Evolutionary conservation across 805 yeast genomes (phyloP), one percentile per base, ranked within the genome.

Genomic region (Priceomyces medius): DNA sequence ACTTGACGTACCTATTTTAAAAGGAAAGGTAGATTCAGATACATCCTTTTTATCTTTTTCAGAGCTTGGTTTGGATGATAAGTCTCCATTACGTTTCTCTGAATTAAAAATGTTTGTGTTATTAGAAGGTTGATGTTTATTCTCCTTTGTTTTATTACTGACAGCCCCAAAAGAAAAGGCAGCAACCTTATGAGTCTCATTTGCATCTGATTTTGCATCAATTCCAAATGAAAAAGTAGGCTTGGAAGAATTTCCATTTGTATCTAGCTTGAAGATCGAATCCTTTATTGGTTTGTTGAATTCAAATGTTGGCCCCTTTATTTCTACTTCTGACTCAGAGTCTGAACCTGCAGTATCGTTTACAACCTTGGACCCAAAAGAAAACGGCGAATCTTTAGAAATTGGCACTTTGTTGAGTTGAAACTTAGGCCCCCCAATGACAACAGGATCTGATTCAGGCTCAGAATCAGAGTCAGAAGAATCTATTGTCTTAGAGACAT

Each of bases 251-350:
- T 18, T 13, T 8, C 14, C 19, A 13, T 6, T 10, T 3, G 21
- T 18, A 4, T 32, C 35, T 20, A 32, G 46, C 38, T 56, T 54
- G 47, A 69, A 69, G 8, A 66, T 64, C 17, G 51, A 53, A 42
- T 68, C 74, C 31, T 56, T 51, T 14, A 68, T 67, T 8, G 59
- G 52, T 44, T 68, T 68, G 44, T 58, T 59, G 50, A 70, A 68
- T 3, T 58, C 73, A 57, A 87, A 87, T 10, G 71, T 62, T 16
- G 95, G 95, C 1, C 95, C 95, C 59, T 85, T 78, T 20, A 84
- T 75, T 55, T 81, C 83, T 19, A 81, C 61, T 27, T 80, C 85
- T 16, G 80, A 80, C 24, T 80, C 86, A 0, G 78, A 71, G 34
- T 77, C 82, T 1, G 75, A 66, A 39, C 74, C 80, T 3, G 74